phyloP scores from a whole-genome alignment of 2,329 filamentous ascomycete species.

The Rhynchosporium agropyri region DNA sequence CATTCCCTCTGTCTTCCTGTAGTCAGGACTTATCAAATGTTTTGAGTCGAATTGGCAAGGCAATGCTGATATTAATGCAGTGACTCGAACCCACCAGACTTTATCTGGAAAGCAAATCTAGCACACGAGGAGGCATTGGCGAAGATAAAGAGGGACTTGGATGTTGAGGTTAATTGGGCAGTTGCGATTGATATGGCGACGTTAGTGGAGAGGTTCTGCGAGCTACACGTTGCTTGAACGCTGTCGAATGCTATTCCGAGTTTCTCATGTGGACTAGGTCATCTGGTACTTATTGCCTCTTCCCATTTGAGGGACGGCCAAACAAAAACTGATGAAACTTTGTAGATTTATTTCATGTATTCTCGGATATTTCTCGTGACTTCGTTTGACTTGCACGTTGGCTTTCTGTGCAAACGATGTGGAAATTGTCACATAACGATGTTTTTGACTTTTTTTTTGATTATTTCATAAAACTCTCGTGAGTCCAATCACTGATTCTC shows the following conservation, averaged over 20 bases:
- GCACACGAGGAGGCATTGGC: constrained; percentile 15
- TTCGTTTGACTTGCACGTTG: too few relatives aligned
- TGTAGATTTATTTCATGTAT: too few relatives aligned
- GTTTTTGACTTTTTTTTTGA: too few relatives aligned
- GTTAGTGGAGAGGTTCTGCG: constrained; percentile 20
- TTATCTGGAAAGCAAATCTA: constrained; percentile 23
- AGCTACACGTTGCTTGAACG: constrained; percentile 25
- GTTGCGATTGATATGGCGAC: constrained; percentile 17
- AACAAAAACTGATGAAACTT: too few relatives aligned
- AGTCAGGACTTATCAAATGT: neutral
- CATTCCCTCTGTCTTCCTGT: neutral
- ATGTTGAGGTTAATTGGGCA: constrained; percentile 22
- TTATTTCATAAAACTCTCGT: too few relatives aligned
- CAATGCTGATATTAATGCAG: constrained; percentile 1
- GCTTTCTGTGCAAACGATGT: too few relatives aligned
- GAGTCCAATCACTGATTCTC: too few relatives aligned
- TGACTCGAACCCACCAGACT: constrained; percentile 21
- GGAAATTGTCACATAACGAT: too few relatives aligned
- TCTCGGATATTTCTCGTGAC: too few relatives aligned
- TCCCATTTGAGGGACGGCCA: too few relatives aligned
- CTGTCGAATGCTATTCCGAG: neutral
- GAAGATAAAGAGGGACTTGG: constrained; percentile 18
- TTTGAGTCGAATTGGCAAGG: neutral
- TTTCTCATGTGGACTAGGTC: too few relatives aligned
- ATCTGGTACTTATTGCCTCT: too few relatives aligned